Percentiles rank a stretch among this genome's conserved stretches.
These are phyloP conservation scores for Excoecaria cochinchinensis DNA, from an alignment of 345 rosid genomes.

Conservation along the genomic window DNA sequence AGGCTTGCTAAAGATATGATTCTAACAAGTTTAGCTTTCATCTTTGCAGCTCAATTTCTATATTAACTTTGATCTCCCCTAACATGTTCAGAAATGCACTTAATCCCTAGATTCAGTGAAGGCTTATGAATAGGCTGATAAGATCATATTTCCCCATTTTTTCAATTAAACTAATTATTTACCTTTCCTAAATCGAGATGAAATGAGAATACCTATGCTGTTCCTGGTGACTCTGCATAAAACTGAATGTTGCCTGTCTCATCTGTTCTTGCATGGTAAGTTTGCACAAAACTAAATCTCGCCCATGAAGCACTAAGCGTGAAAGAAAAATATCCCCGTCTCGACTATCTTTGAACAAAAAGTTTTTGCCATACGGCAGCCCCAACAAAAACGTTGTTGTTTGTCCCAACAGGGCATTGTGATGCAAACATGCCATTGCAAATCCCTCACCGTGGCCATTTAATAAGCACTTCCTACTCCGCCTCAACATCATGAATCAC, in stretches of 20 bases:
- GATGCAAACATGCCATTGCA: conserved; percentile 66
- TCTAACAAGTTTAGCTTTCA: too few species aligned
- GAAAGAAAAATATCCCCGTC: conserved; percentile 43
- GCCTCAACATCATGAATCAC: conserved; percentile 72
- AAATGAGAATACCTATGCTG: background rate
- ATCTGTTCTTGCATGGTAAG: too few species aligned
- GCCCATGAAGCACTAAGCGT: background rate
- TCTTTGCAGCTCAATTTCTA: too few species aligned
- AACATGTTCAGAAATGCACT: too few species aligned
- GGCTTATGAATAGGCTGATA: background rate
- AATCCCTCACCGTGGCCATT: conserved; percentile 67
- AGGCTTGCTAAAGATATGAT: too few species aligned
- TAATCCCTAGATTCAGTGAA: background rate
- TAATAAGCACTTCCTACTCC: conserved; percentile 67
- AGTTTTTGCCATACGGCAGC: conserved; percentile 69
- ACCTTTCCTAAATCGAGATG: background rate
- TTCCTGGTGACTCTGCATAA: background rate
- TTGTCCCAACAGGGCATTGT: conserved; percentile 61
- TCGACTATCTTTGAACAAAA: conserved; percentile 56
- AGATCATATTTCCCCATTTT: background rate
- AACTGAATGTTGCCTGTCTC: background rate
- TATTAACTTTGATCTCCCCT: too few species aligned
- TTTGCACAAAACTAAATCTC: background rate
- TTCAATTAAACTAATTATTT: background rate
- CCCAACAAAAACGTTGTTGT: conserved; percentile 57